Percentiles rank a stretch among this genome's conserved stretches.
Evolutionary conservation across 2,329 filamentous ascomycete genomes (phyloP).

Genomic region (Aciculosporium take): DNA sequence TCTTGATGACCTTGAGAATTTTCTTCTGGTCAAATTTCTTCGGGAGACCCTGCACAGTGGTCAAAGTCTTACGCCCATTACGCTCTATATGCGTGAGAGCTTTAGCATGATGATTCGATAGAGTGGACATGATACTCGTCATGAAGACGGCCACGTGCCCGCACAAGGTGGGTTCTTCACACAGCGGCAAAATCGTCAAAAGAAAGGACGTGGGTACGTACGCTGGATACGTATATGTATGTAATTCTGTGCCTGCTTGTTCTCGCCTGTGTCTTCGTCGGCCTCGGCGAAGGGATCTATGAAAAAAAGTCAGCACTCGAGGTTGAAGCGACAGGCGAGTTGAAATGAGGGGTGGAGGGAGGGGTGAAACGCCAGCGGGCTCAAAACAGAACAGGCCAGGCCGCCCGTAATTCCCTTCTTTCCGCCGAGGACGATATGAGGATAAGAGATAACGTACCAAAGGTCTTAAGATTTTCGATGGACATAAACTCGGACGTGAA

Average conservation of each 20-base stretch:
- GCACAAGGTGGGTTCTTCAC: neutral
- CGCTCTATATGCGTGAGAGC: constrained; percentile 58
- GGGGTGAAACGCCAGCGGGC: no score
- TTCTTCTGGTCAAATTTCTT: constrained; percentile 99
- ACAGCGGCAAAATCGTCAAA: neutral
- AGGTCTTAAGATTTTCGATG: constrained; percentile 97
- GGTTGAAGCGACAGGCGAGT: constrained; percentile 13
- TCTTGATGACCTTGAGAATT: constrained; percentile 99
- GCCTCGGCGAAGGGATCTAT: constrained; percentile 99
- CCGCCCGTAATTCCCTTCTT: neutral
- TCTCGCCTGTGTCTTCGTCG: constrained; percentile 97
- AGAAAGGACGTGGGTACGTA: constrained; percentile 34
- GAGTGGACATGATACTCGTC: neutral
- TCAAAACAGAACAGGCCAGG: no score
- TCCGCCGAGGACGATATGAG: neutral
- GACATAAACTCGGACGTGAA: constrained; percentile 82
- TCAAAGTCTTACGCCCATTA: constrained; percentile 99
- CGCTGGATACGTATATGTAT: constrained; percentile 99
- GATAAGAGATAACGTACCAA: constrained; percentile 45
- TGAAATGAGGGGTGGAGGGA: neutral
- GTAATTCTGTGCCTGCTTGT: constrained; percentile 91
- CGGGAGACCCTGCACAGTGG: constrained; percentile 95
- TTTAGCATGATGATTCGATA: constrained; percentile 22
- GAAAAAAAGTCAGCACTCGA: neutral
- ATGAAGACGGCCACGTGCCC: constrained; percentile 4